Evolutionary conservation across 495 filamentous ascomycete species (phyloP), one percentile per base, ranked within the genome.

Genomic region (Xylona heveae): DNA sequence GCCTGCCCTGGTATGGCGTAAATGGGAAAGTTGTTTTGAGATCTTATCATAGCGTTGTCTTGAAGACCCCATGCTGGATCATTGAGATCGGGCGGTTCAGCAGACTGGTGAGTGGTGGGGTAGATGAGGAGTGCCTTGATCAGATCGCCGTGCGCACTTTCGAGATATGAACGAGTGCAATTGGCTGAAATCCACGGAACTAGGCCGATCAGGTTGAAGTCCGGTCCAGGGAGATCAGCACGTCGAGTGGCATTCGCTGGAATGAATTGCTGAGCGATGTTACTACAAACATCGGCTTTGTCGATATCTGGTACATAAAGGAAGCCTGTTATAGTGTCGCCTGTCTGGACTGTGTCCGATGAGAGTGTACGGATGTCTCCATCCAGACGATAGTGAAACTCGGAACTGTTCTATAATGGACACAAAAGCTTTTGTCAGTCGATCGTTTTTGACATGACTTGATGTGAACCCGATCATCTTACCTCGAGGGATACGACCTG

Each of bases 151-250:
- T 53, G 54, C 7, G 76, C 75, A 14, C 76, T 61, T 7, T 55
- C 47, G 18, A 94, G 50, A 45, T 77, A 92, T 20, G 67, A 61
- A 25, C 56, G 48, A 6, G 76, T 71, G 38, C 85, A 95, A 14
- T 64, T 50, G 2, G 50, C 53, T 26, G 58, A 73, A 20, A 84
- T 58, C 85, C 85, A 94, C n/a, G 85, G 85, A 6, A 75, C 82
- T n/a, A 92, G 51, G 13, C 70, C 84, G 24, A 92, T 66, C n/a
- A 72, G 61, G 3, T 67, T 57, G 35, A 63, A 62, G 19, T 54
- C 36, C 14, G 42, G 43, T 1, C 38, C 26, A 1, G 75, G 71
- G 2, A 93, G 64, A 43, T 88, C 68, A 30, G 58, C 48, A 37
- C 64, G 58, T 14, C 76, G 64, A 8, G 78, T 85, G 25, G 68